phyloP scores from a whole-genome alignment of 2,329 filamentous ascomycete genomes.

The Hymenoscyphus infarciens region DNA sequence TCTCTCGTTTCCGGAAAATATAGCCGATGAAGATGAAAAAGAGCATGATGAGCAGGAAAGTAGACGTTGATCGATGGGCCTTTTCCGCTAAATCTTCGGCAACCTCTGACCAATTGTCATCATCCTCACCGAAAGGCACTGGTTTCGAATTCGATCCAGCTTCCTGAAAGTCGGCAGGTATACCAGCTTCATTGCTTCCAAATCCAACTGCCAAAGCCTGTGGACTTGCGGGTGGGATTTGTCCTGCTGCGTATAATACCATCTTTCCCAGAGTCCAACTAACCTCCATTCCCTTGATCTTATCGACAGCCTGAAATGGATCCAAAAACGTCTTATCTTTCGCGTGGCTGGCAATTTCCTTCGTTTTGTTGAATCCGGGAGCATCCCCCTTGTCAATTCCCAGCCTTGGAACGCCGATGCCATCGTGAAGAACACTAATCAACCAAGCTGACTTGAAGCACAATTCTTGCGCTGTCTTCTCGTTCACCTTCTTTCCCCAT shows the following conservation, averaged over 20 bases:
- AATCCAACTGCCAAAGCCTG: constrained; percentile 79
- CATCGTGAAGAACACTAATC: constrained; percentile 93
- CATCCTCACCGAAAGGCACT: constrained; percentile 45
- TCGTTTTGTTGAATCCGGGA: constrained; percentile 64
- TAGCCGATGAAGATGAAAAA: constrained; percentile 67
- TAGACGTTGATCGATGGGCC: constrained; percentile 64
- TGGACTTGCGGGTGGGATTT: constrained; percentile 64
- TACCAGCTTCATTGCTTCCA: constrained; percentile 67
- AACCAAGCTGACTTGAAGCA: constrained; percentile 99
- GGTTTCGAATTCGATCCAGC: constrained; percentile 55
- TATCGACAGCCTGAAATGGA: constrained; percentile 88
- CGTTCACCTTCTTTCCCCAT: constrained; percentile 72
- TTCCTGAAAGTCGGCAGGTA: constrained; percentile 78
- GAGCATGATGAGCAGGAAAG: constrained; percentile 73
- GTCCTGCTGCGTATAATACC: constrained; percentile 87
- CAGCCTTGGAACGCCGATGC: constrained; percentile 86
- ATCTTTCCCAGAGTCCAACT: constrained; percentile 98
- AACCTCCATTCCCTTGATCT: constrained; percentile 86
- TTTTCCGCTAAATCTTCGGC: constrained; percentile 60
- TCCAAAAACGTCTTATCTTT: constrained; percentile 75
- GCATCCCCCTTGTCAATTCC: constrained; percentile 63
- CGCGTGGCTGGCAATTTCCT: constrained; percentile 62
- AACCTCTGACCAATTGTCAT: constrained; percentile 53
- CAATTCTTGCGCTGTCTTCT: constrained; percentile 74
- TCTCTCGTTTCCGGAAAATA: constrained; percentile 75